Evolutionary conservation across 2,329 filamentous ascomycete species (phyloP).

Genomic region (Lachnellula hyalina): DNA sequence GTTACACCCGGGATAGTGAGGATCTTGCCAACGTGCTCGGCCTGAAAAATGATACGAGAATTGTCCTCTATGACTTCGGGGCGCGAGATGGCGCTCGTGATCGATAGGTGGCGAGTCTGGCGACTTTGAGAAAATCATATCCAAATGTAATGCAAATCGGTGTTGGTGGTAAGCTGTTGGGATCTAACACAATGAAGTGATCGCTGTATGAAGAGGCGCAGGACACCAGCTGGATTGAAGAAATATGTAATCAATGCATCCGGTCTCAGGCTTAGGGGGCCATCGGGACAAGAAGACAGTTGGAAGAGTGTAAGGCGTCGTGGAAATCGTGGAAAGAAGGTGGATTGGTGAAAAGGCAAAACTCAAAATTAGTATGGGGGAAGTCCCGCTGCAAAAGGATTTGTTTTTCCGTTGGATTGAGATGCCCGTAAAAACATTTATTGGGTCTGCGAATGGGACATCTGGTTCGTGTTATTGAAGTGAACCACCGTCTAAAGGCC

Average conservation of each 20-base stretch:
- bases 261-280: conserved; percentile 13
- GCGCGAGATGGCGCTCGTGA: conserved; percentile 16
- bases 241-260: conserved; percentile 14
- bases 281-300: conserved; percentile 13
- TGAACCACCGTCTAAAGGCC: too few species aligned
- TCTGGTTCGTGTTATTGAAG: too few species aligned
- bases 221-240: background rate
- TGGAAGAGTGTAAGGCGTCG: conserved; percentile 12
- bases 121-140: conserved; percentile 8
- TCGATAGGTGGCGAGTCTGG: conserved; percentile 13
- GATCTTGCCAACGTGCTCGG: conserved; percentile 12
- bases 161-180: conserved; percentile 14
- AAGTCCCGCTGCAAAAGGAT: conserved; percentile 17
- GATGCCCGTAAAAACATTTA: background rate
- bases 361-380: conserved; percentile 9
- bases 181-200: conserved; percentile 13
- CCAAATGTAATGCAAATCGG: conserved; percentile 10
- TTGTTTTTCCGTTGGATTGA: conserved; percentile 15
- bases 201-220: conserved; percentile 9
- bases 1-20: conserved; percentile 10
- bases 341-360: conserved; percentile 14
- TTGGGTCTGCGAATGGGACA: too few species aligned
- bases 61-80: conserved; percentile 22
- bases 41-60: conserved; percentile 15
- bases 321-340: conserved; percentile 13